Conservation (phyloP, 345 rosid species). For the Eucalyptus cloeziana region DNA sequence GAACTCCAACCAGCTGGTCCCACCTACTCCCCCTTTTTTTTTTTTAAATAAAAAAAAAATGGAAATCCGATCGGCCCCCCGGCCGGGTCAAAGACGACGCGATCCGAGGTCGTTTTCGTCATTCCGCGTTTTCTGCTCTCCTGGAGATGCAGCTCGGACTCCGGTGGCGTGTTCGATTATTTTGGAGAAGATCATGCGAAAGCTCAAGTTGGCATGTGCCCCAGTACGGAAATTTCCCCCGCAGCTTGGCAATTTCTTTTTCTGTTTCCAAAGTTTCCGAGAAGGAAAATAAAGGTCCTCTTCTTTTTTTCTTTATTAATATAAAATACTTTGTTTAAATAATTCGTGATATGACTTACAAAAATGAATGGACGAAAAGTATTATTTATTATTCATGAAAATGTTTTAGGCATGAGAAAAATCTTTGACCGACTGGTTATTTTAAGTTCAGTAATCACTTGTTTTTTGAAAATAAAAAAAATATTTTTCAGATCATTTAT, state of each 20-base stretch:
- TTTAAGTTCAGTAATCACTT: accelerated
- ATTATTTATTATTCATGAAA: too few relatives aligned
- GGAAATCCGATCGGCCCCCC: background rate
- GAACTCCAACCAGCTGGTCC: background rate
- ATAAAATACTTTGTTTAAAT: too few relatives aligned
- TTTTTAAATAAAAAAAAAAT: accelerated
- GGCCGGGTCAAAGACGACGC: background rate
- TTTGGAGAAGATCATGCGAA: background rate
- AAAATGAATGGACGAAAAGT: background rate
- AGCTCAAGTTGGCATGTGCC: background rate
- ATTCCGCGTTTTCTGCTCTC: background rate
- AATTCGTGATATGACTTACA: accelerated
- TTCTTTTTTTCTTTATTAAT: too few relatives aligned
- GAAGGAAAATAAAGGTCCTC: too few relatives aligned
- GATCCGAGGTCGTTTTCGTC: background rate
- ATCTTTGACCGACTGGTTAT: background rate
- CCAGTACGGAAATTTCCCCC: background rate
- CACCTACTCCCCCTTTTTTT: background rate
- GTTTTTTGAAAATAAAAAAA: too few relatives aligned
- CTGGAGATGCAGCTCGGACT: background rate
- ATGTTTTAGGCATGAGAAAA: too few relatives aligned
- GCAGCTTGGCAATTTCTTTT: background rate
- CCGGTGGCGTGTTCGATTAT: background rate
- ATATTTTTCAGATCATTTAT: too few relatives aligned
- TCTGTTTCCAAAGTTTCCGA: too few relatives aligned